Percentiles rank a stretch among this genome's conserved stretches.
Evolutionary conservation across 2,329 filamentous ascomycete genomes (phyloP).

Genomic region (Pseudocercospora pini-densiflorae): DNA sequence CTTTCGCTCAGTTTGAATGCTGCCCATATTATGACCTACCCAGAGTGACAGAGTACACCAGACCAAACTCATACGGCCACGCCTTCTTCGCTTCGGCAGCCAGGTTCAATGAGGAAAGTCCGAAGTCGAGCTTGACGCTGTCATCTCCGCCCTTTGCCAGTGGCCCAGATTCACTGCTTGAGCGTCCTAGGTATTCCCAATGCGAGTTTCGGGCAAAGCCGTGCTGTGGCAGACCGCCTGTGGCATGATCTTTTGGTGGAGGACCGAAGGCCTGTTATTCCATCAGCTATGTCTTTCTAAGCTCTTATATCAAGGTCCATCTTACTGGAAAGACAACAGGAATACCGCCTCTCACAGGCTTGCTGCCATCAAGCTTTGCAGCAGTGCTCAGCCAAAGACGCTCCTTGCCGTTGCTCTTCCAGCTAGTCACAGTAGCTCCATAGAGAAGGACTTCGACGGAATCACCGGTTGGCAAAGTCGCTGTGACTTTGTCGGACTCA

Average conservation of each 20-base stretch:
- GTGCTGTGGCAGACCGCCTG: conserved; percentile 82
- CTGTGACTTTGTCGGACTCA: conserved; percentile 73
- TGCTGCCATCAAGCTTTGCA: conserved; percentile 81
- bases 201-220: conserved; percentile 87
- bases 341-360: conserved; percentile 88
- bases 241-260: conserved; percentile 75
- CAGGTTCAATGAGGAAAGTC: conserved; percentile 75
- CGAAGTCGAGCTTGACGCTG: conserved; percentile 93
- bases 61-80: conserved; percentile 86
- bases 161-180: conserved; percentile 64
- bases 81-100: conserved; percentile 68
- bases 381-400: conserved; percentile 38
- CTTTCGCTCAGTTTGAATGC: neutral
- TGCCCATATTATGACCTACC: conserved; percentile 42
- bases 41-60: conserved; percentile 92
- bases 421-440: conserved; percentile 90
- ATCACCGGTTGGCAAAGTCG: conserved; percentile 82
- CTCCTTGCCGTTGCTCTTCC: conserved; percentile 74
- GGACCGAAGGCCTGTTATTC: conserved; percentile 73
- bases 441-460: conserved; percentile 84
- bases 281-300: no score
- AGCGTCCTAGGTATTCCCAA: conserved; percentile 96
- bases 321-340: conserved; percentile 88
- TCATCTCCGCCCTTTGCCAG: conserved; percentile 56
- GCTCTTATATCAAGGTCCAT: neutral